Evolutionary conservation across 2,329 filamentous ascomycete genomes (phyloP).

Genomic region (Nigrospora oryzae): DNA sequence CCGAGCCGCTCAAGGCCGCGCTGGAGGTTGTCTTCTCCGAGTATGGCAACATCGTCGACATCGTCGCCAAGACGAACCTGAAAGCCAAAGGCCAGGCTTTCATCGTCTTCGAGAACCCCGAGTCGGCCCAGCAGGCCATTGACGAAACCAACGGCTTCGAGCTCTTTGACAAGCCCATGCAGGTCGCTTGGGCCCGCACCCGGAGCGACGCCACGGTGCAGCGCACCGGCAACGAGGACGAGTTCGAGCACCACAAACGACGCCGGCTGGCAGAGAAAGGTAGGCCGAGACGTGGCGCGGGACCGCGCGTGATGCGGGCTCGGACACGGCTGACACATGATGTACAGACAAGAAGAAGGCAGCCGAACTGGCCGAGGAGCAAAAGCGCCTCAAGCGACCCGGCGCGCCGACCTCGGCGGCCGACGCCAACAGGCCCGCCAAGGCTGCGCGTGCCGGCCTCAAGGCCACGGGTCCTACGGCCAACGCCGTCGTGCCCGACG

Average conservation of each 20-base stretch:
- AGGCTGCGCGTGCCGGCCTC: slow-evolving; percentile 64
- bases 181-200: slow-evolving; percentile 71
- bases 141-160: slow-evolving; percentile 90
- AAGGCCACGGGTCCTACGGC: slow-evolving; percentile 64
- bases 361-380: slow-evolving; percentile 67
- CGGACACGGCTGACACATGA: not conserved
- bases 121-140: slow-evolving; percentile 72
- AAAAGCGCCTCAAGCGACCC: slow-evolving; percentile 66
- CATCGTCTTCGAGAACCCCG: slow-evolving; percentile 77
- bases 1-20: slow-evolving; percentile 64
- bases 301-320: not conserved
- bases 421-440: slow-evolving; percentile 49
- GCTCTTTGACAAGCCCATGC: slow-evolving; percentile 85
- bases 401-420: slow-evolving; percentile 34
- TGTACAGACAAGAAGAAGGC: slow-evolving; percentile 66
- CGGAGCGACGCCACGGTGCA: slow-evolving; percentile 82
- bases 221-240: slow-evolving; percentile 64
- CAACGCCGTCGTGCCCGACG: slow-evolving; percentile 79
- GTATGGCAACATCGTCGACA: slow-evolving; percentile 77
- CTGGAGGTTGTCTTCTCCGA: slow-evolving; percentile 76
- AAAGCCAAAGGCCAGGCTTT: slow-evolving; percentile 95
- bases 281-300: slow-evolving; percentile 26
- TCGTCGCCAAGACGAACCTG: slow-evolving; percentile 82
- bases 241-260: slow-evolving; percentile 80
- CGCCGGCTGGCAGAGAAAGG: slow-evolving; percentile 83